phyloP scores from a whole-genome alignment of 768 basidiomycete genomes.

The Mycena rebaudengoi region DNA sequence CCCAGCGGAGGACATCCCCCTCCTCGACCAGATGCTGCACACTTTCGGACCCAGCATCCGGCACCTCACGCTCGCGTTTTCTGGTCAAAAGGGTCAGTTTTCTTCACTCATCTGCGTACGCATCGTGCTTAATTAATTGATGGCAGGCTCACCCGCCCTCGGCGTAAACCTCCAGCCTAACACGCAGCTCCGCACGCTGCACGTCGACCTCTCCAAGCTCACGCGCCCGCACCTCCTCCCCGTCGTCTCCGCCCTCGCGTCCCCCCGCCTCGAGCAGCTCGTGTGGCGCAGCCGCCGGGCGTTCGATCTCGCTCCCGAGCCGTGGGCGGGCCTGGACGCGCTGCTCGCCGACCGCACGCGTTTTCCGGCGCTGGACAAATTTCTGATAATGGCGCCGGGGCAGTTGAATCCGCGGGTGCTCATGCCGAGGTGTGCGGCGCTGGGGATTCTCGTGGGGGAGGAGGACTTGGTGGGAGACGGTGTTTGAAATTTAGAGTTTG shows the following conservation, averaged over 20 bases:
- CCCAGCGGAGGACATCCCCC: slow-evolving; percentile 11
- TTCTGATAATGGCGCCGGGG: neutral
- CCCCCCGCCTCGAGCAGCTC: slow-evolving; percentile 9
- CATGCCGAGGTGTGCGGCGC: slow-evolving; percentile 18
- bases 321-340: slow-evolving; percentile 9
- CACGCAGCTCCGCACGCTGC: slow-evolving; percentile 14
- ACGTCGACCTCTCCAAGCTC: slow-evolving; percentile 17
- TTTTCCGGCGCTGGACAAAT: slow-evolving; percentile 1
- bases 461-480: too few species aligned
- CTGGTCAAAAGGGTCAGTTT: slow-evolving; percentile 2
- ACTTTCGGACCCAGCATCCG: slow-evolving; percentile 1
- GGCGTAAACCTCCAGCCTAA: slow-evolving; percentile 1
- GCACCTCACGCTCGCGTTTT: slow-evolving; percentile 19
- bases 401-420: slow-evolving; percentile 1
- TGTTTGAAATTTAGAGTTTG: too few species aligned
- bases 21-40: slow-evolving; percentile 11
- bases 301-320: slow-evolving; percentile 1
- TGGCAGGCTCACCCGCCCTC: neutral
- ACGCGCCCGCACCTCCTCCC: slow-evolving; percentile 11
- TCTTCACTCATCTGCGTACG: neutral
- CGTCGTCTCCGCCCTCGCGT: neutral
- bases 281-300: slow-evolving; percentile 17
- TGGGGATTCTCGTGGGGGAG: slow-evolving; percentile 9
- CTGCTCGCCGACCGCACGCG: slow-evolving; percentile 3
- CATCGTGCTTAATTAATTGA: neutral